Evolutionary conservation across 2,329 filamentous ascomycete genomes (phyloP).

Genomic region (Exophiala lecanii-corni): DNA sequence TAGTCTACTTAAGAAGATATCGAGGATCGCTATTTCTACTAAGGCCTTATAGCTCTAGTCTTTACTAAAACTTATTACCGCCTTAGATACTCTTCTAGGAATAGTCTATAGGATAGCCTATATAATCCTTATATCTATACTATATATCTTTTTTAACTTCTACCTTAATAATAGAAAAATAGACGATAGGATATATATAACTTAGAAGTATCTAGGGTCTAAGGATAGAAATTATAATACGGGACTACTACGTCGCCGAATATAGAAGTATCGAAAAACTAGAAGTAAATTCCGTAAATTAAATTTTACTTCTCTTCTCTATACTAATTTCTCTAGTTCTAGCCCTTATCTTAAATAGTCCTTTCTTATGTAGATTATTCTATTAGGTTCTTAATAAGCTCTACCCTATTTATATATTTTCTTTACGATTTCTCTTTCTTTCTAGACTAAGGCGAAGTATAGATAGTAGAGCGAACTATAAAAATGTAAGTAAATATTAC

Average conservation of each 20-base stretch:
- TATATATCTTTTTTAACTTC: constrained; percentile 4
- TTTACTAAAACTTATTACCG: constrained; percentile 6
- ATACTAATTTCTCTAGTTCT: constrained; percentile 2
- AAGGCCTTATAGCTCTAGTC: constrained; percentile 6
- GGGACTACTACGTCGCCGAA: too few relatives aligned
- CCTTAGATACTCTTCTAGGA: constrained; percentile 6
- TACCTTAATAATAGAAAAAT: too few relatives aligned
- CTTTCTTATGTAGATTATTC: constrained; percentile 7
- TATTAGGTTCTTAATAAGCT: constrained; percentile 2
- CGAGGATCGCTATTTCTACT: constrained; percentile 1
- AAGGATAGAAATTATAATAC: too few relatives aligned
- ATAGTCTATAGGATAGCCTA: constrained; percentile 5
- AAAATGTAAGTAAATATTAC: constrained; percentile 7
- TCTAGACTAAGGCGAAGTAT: constrained; percentile 8
- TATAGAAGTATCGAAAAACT: too few relatives aligned
- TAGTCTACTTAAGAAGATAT: constrained; percentile 1
- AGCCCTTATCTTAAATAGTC: constrained; percentile 5
- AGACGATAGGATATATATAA: too few relatives aligned
- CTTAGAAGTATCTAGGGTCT: too few relatives aligned
- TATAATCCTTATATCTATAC: constrained; percentile 5
- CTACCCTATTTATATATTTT: constrained; percentile 3
- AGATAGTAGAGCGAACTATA: constrained; percentile 4
- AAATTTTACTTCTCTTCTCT: too few relatives aligned
- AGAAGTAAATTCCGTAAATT: too few relatives aligned
- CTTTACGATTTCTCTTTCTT: constrained; percentile 7